Evolutionary conservation across 305 asterid genomes (phyloP).

Genomic region (Rubia tinctorum): DNA sequence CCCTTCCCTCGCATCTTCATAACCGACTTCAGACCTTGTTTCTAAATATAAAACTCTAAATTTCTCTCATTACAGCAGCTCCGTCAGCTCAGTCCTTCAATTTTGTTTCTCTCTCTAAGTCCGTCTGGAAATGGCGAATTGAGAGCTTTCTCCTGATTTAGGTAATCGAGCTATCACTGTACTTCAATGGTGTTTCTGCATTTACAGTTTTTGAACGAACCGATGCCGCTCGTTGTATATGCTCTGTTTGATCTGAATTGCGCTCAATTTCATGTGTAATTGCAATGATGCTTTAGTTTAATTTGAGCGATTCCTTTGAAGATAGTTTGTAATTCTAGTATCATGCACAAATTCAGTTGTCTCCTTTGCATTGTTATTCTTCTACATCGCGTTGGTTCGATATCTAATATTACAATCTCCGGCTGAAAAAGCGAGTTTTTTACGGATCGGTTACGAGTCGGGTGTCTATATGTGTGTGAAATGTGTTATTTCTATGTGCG

Average conservation of each 20-base stretch:
- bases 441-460: neutral
- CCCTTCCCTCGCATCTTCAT: no score
- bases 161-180: neutral
- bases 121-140: neutral
- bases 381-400: no score
- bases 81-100: neutral
- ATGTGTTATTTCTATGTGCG: neutral
- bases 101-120: constrained; percentile 11
- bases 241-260: neutral
- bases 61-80: neutral
- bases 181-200: neutral
- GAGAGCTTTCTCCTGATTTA: neutral
- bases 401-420: neutral
- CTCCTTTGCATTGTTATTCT: neutral
- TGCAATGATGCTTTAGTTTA: neutral
- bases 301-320: neutral
- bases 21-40: no score
- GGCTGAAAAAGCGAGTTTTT: neutral
- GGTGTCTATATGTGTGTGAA: neutral
- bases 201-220: neutral
- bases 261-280: neutral
- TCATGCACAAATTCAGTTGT: neutral
- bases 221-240: neutral
- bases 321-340: neutral
- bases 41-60: no score